Evolutionary conservation across 2,329 filamentous ascomycete species (phyloP).

Genomic region (Aspergillus quadrilineatus): DNA sequence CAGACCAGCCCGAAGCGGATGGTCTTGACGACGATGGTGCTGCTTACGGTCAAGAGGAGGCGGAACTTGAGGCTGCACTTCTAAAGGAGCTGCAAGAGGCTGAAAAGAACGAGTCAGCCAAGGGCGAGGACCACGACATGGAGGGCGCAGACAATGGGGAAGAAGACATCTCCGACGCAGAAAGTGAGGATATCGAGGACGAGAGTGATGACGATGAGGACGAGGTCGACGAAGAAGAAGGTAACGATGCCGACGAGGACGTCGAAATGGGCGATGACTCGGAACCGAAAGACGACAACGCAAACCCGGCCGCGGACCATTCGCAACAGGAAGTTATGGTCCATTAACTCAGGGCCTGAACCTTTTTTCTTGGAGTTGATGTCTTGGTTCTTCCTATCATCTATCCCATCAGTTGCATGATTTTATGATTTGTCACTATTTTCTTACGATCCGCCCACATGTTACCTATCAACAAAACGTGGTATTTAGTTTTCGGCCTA

Average conservation of each 20-base stretch:
- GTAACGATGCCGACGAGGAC: conserved; percentile 57
- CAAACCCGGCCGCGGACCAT: conserved; percentile 34
- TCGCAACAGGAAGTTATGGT: conserved; percentile 48
- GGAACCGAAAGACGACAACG: conserved; percentile 38
- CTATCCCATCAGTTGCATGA: conserved; percentile 23
- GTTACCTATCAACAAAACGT: conserved; percentile 19
- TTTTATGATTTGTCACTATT: conserved; percentile 32
- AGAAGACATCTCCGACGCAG: conserved; percentile 71
- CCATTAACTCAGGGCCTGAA: conserved; percentile 34
- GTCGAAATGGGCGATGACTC: conserved; percentile 60
- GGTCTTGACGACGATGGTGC: conserved; percentile 76
- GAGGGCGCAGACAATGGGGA: conserved; percentile 65
- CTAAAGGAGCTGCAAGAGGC: conserved; percentile 53
- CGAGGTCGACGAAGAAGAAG: conserved; percentile 64
- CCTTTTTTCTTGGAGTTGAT: conserved; percentile 2
- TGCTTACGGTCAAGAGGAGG: conserved; percentile 87
- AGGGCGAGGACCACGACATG: conserved; percentile 70
- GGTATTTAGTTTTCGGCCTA: conserved; percentile 22
- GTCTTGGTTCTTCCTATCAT: conserved; percentile 10
- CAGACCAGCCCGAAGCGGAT: conserved; percentile 96
- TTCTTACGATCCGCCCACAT: conserved; percentile 21
- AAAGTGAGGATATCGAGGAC: conserved; percentile 75
- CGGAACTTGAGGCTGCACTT: conserved; percentile 66
- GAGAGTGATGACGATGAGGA: conserved; percentile 73
- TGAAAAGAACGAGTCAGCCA: conserved; percentile 39